A percentile compares a stretch with the other conserved stretches of the same genome.
Evolutionary conservation across 108 stramenopile genomes (phyloP).

Genomic region (Fistulifera pelliculosa): DNA sequence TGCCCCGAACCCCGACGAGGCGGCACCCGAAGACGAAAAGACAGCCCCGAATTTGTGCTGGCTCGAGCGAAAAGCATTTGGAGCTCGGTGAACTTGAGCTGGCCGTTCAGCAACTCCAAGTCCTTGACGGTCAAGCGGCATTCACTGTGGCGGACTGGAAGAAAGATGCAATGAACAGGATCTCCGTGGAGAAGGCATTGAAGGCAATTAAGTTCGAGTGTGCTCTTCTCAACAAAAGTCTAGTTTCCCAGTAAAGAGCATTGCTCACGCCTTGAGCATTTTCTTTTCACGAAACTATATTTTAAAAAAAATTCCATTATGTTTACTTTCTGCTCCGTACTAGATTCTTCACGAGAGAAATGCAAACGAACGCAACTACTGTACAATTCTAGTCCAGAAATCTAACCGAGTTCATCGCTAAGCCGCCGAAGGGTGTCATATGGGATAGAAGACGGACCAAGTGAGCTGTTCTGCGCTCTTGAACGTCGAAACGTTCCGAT

Average conservation of each 20-base stretch:
- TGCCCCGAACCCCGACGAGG: conserved; percentile 53
- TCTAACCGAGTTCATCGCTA: too few relatives aligned
- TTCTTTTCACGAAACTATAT: too few relatives aligned
- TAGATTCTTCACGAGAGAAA: too few relatives aligned
- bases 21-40: conserved; percentile 48
- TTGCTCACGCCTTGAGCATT: too few relatives aligned
- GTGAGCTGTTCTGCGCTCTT: too few relatives aligned
- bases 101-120: conserved; percentile 55
- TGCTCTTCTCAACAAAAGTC: conserved; percentile 63
- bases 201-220: conserved; percentile 78
- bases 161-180: conserved; percentile 45
- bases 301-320: too few relatives aligned
- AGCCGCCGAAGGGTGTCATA: too few relatives aligned
- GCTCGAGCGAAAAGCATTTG: conserved; percentile 57
- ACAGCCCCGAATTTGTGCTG: conserved; percentile 53
- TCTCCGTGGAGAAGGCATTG: conserved; percentile 69
- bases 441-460: too few relatives aligned
- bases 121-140: conserved; percentile 62
- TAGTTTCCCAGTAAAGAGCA: conserved; percentile 9
- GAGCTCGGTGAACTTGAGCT: conserved; percentile 66
- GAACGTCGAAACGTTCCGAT: conserved; percentile 14
- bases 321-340: too few relatives aligned
- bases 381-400: too few relatives aligned
- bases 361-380: too few relatives aligned
- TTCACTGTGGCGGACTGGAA: conserved; percentile 76